These are phyloP conservation scores for Mortierella alpina DNA, from an alignment of 192 early-diverging fungal species.

Conservation along the genomic window DNA sequence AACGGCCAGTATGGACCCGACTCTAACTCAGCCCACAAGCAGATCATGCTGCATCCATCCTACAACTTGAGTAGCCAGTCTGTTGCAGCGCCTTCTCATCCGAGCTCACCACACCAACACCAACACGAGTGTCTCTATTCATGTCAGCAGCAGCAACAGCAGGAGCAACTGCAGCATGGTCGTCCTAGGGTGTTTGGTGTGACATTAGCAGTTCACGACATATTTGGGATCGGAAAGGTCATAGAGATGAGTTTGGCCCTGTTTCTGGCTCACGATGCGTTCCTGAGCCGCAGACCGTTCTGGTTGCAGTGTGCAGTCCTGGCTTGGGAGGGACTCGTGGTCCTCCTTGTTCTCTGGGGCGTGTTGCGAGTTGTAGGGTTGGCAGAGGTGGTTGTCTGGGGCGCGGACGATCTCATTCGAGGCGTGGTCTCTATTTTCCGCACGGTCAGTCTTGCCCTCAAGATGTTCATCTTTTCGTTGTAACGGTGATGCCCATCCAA, in stretches of 20 bases:
- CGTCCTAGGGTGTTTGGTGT: slow-evolving; percentile 3
- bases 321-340: slow-evolving; percentile 30
- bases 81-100: neutral
- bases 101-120: neutral
- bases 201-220: slow-evolving; percentile 31
- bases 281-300: slow-evolving; percentile 32
- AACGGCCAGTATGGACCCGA: neutral
- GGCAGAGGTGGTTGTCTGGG: slow-evolving; percentile 38
- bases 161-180: neutral
- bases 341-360: slow-evolving; percentile 24
- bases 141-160: slow-evolving; percentile 4
- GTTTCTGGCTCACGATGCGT: slow-evolving; percentile 41
- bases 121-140: neutral
- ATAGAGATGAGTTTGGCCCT: slow-evolving; percentile 37
- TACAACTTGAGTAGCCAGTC: slow-evolving; percentile 18
- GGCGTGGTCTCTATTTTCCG: slow-evolving; percentile 23
- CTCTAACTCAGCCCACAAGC: neutral
- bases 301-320: slow-evolving; percentile 37
- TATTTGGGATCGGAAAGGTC: slow-evolving; percentile 37
- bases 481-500: no score
- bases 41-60: slow-evolving; percentile 25
- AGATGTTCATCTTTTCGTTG: no score
- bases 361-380: slow-evolving; percentile 35
- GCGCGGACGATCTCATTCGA: slow-evolving; percentile 32
- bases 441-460: slow-evolving; percentile 3